Evolutionary conservation across 345 rosid species (phyloP), one percentile per base, ranked within the genome.

Genomic region (Hibiscus tridactylites): DNA sequence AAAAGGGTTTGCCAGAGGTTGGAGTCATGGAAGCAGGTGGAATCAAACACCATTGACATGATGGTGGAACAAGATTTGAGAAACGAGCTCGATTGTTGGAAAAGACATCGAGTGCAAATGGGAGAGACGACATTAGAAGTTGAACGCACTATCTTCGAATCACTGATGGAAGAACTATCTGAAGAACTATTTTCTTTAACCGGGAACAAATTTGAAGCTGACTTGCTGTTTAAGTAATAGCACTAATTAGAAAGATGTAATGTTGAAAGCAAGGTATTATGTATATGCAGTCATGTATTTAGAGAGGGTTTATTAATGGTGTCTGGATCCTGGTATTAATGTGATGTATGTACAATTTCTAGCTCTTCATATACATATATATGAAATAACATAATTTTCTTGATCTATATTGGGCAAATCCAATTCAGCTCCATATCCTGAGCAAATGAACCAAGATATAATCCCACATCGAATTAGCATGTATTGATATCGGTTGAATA

Each of bases 21-120:
- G 72, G 89, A 87, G 59, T 81, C 85, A 54, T 94, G 96, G 97
- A 87, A 85, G 73, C 88, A 90, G 37, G 96, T 91, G 71, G 95
- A 90, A 61, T 84, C 86, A 0, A 84, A 85, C 85, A 90, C 94
- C 73, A 94, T 94, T 56, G 97, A 90, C 74, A 84, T 87, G 96
- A 88, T 90, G 98, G 91, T 94, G 3, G 97, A 85, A 28, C 79
- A 80, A 56, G 97, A 94, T 82, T 79, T 90, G 60, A 82, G 82
- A 61, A 82, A 71, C 72, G 89, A 88, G 70, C 57, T 67, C 12
- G 81, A 73, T 49, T 78, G 73, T 16, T 91, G 91, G 86, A 80
- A 75, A 67, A 81, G 44, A 74, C 65, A 58, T 64, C 77, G 76
- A 60, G 79, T 82, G 66, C 86, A 85, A 16, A 76, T 81, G 0